Evolutionary conservation across 2,329 filamentous ascomycete species (phyloP).

Genomic region (Pseudovirgaria hyperparasitica): DNA sequence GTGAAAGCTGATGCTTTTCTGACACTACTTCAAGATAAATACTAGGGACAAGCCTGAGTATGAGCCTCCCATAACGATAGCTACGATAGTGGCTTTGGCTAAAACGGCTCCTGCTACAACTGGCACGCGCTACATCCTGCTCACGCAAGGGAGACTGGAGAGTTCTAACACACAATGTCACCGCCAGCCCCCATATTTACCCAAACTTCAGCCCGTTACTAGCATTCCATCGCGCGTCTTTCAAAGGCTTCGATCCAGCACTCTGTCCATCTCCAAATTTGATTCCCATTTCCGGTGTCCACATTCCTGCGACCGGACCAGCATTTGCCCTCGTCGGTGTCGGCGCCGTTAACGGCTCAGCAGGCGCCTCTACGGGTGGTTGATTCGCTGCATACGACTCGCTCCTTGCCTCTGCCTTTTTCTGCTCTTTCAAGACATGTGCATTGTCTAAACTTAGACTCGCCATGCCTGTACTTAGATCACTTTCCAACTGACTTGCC

Average conservation of each 20-base stretch:
- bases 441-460: constrained; percentile 38
- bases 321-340: constrained; percentile 27
- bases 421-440: constrained; percentile 31
- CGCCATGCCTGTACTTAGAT: constrained; percentile 48
- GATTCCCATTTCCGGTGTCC: constrained; percentile 72
- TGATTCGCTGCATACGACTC: constrained; percentile 50
- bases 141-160: no score
- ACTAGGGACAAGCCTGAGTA: no score
- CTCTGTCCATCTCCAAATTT: constrained; percentile 47
- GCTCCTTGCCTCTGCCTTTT: constrained; percentile 39
- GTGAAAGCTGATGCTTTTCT: no score
- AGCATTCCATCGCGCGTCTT: constrained; percentile 27
- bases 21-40: no score
- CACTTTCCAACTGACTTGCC: constrained; percentile 61
- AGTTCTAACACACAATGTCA: no score
- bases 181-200: no score
- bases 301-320: constrained; percentile 42
- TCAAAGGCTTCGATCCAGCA: constrained; percentile 19
- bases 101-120: no score
- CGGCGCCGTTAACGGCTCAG: constrained; percentile 41
- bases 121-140: no score
- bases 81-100: no score
- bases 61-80: no score
- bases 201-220: constrained; percentile 26
- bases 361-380: constrained; percentile 25